A percentile compares a stretch with the other conserved stretches of the same genome.
phyloP scores from a whole-genome alignment of 2,329 filamentous ascomycete genomes.

The Pseudodiploospora longispora region DNA sequence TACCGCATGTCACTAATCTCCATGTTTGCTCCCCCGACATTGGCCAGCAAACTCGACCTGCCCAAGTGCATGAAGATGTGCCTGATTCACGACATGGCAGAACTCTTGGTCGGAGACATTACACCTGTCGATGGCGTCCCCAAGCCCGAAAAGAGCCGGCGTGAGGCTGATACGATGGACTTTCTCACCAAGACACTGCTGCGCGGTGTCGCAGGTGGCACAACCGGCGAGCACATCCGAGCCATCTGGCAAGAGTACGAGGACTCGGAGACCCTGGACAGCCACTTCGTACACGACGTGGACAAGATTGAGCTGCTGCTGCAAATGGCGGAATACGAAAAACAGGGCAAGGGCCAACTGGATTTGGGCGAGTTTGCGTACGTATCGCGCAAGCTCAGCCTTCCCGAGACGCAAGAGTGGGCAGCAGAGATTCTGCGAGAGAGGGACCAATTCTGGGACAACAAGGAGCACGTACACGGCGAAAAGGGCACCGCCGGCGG shows the following conservation, averaged over 20 bases:
- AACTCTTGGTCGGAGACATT: constrained; percentile 90
- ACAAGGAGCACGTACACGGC: constrained; percentile 38
- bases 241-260: constrained; percentile 94
- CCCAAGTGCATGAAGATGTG: constrained; percentile 89
- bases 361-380: constrained; percentile 83
- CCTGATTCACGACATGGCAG: constrained; percentile 95
- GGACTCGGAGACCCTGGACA: constrained; percentile 74
- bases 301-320: constrained; percentile 94
- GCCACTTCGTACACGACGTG: constrained; percentile 87
- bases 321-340: constrained; percentile 97
- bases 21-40: constrained; percentile 74
- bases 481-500: constrained; percentile 32
- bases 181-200: constrained; percentile 71
- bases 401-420: constrained; percentile 77
- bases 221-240: constrained; percentile 61
- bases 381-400: constrained; percentile 63
- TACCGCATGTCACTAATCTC: constrained; percentile 98
- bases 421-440: constrained; percentile 68
- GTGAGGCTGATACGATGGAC: constrained; percentile 86
- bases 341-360: constrained; percentile 51
- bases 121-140: constrained; percentile 81
- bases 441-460: constrained; percentile 63
- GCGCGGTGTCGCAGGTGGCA: constrained; percentile 64
- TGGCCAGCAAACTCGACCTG: constrained; percentile 66
- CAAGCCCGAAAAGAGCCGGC: constrained; percentile 81